Evolutionary conservation across 306 rosid species (phyloP).

Genomic region (Urtica urens): DNA sequence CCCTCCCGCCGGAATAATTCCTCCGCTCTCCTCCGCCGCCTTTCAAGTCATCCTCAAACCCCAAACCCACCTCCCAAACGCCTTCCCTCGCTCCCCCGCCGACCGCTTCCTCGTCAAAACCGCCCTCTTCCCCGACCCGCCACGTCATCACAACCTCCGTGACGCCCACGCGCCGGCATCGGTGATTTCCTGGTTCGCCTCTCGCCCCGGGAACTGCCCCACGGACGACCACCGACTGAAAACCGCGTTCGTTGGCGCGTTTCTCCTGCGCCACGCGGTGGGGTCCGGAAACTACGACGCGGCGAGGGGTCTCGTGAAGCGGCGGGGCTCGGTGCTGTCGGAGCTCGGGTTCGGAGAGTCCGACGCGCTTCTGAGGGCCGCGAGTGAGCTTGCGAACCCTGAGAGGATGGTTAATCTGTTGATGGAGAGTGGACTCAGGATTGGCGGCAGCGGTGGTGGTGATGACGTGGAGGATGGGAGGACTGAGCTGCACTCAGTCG

Average conservation of each 20-base stretch:
- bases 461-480: slow-evolving; percentile 27
- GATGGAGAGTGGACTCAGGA: slow-evolving; percentile 56
- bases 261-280: slow-evolving; percentile 45
- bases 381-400: slow-evolving; percentile 44
- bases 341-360: slow-evolving; percentile 32
- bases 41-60: slow-evolving; percentile 76
- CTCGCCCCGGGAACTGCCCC: slow-evolving; percentile 4
- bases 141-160: background rate
- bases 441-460: too few relatives aligned
- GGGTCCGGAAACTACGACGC: slow-evolving; percentile 29
- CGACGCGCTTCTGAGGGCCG: slow-evolving; percentile 38
- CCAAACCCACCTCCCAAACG: slow-evolving; percentile 40
- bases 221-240: slow-evolving; percentile 39
- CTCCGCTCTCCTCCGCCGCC: slow-evolving; percentile 40
- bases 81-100: slow-evolving; percentile 61
- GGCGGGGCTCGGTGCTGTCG: slow-evolving; percentile 38
- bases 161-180: slow-evolving; percentile 2
- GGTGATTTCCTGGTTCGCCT: slow-evolving; percentile 20
- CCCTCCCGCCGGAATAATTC: slow-evolving; percentile 54
- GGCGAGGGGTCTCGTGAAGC: slow-evolving; percentile 41
- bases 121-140: slow-evolving; percentile 8
- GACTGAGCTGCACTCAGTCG: slow-evolving; percentile 19
- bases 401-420: slow-evolving; percentile 51
- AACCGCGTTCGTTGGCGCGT: slow-evolving; percentile 51
- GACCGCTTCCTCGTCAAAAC: slow-evolving; percentile 60